Percentiles rank a stretch among this genome's conserved stretches.
phyloP scores from a whole-genome alignment of 2,329 filamentous ascomycete species.

The Plenodomus biglobosus region DNA sequence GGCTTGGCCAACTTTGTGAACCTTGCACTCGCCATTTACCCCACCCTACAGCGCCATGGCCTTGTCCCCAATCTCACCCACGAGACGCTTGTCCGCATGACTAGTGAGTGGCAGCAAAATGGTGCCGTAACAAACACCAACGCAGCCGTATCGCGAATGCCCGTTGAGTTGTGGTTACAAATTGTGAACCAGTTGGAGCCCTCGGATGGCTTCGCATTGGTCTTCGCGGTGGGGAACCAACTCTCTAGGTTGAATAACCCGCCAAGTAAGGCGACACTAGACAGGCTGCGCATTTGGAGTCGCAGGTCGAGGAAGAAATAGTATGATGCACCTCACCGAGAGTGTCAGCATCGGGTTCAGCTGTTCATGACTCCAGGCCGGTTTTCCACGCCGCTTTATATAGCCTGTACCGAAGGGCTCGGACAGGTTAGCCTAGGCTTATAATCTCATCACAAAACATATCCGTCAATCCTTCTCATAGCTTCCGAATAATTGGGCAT shows the following conservation, averaged over 20 bases:
- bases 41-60: constrained; percentile 44
- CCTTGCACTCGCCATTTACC: constrained; percentile 52
- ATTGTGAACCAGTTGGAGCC: constrained; percentile 45
- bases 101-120: constrained; percentile 5
- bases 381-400: neutral
- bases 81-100: constrained; percentile 29
- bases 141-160: constrained; percentile 25
- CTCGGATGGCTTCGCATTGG: constrained; percentile 44
- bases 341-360: too few relatives aligned
- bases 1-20: constrained; percentile 47
- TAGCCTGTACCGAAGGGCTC: constrained; percentile 2
- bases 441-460: neutral
- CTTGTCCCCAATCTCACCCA: constrained; percentile 34
- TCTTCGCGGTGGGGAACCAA: constrained; percentile 30
- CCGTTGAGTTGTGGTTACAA: constrained; percentile 46
- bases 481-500: too few relatives aligned
- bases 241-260: constrained; percentile 16
- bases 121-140: neutral
- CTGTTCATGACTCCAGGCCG: too few relatives aligned
- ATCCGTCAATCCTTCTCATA: too few relatives aligned
- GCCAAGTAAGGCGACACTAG: constrained; percentile 15
- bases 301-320: constrained; percentile 10
- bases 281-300: constrained; percentile 19
- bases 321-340: too few relatives aligned
- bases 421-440: neutral